Evolutionary conservation across 805 yeast genomes (phyloP).

Genomic region (Metschnikowia reukaufii): DNA sequence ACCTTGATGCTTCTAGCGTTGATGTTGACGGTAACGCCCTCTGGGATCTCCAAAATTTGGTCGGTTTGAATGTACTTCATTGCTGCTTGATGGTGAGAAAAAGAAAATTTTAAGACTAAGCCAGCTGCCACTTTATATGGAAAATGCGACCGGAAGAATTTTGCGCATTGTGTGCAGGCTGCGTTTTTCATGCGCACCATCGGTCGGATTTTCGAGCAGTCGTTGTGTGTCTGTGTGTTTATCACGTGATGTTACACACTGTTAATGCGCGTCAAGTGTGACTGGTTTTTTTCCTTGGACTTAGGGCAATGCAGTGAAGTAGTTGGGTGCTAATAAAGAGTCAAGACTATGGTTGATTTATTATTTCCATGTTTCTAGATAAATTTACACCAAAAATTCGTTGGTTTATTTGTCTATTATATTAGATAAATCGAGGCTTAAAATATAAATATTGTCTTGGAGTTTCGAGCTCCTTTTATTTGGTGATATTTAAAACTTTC

Average conservation of each 20-base stretch:
- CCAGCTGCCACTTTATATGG: slow-evolving; percentile 1
- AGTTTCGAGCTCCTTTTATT: too few relatives aligned
- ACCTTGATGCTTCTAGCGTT: slow-evolving; percentile 89
- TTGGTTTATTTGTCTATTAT: too few relatives aligned
- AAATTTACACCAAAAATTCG: too few relatives aligned
- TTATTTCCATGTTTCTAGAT: too few relatives aligned
- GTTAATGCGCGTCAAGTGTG: background rate
- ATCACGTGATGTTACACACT: background rate
- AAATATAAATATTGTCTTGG: too few relatives aligned
- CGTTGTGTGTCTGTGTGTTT: background rate
- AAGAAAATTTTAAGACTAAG: background rate
- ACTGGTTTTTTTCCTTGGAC: background rate
- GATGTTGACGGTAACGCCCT: slow-evolving; percentile 88
- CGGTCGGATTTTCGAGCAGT: too few relatives aligned
- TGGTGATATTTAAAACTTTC: too few relatives aligned
- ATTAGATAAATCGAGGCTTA: too few relatives aligned
- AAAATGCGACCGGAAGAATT: background rate
- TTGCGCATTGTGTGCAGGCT: background rate
- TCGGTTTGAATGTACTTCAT: slow-evolving; percentile 89
- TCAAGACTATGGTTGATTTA: too few relatives aligned
- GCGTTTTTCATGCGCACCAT: background rate
- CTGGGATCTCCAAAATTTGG: slow-evolving; percentile 82
- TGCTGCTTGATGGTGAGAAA: slow-evolving; percentile 11
- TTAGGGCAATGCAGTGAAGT: too few relatives aligned
- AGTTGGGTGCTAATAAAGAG: too few relatives aligned